Evolutionary conservation across 257 asterid genomes (phyloP), one percentile per base, ranked within the genome.

Genomic region (Marsdenia floribunda): DNA sequence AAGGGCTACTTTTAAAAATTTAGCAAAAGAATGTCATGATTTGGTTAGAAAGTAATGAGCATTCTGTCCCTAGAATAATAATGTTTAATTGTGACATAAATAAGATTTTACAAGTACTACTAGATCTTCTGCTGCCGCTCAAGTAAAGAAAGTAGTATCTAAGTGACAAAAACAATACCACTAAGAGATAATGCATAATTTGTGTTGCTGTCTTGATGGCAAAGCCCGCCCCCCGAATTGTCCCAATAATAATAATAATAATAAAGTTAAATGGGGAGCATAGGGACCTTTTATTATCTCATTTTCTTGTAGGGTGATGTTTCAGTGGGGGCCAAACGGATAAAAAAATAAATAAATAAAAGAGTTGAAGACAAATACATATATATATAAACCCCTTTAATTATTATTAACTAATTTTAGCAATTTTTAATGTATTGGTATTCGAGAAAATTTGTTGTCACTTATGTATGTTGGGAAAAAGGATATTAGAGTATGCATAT

Each of bases 1-100:
- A 35, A 40, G 19, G 69, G 46, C 5, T 5, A 16, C 37, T 63
- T 63, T 63, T 13, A 29, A 16, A 29, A 2, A 8, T 70, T 19
- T 29, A 3, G 3, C 6, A 49, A 26, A 61, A 11, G 24, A 24
- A 24, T 47, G 44, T 49, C 18, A 70, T 50, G 33, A 50, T 70
- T 33, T 37, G 46, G 29, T 50, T 70, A 52, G 63, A 70, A 70
- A 70, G 74, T 29, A 70, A 70, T 33, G 26, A 38, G 63, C 63
- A 29, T n/a, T 33, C 15, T 29, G 63, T 33, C 74, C 24, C 33
- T 70, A 8, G 49, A 49, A 54, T 49, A 50, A 70, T 29, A 18
- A 29, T 29, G 33, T 29, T 29, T 29, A 29, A 35, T 1, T 53
- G 24, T 19, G 8, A 53, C 5, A 53, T 6, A 53, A 53, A 6